Percentiles rank a stretch among this genome's conserved stretches.
These are phyloP conservation scores for Pseudocercospora musae DNA, from an alignment of 2,329 filamentous ascomycete species.

Conservation along the genomic window DNA sequence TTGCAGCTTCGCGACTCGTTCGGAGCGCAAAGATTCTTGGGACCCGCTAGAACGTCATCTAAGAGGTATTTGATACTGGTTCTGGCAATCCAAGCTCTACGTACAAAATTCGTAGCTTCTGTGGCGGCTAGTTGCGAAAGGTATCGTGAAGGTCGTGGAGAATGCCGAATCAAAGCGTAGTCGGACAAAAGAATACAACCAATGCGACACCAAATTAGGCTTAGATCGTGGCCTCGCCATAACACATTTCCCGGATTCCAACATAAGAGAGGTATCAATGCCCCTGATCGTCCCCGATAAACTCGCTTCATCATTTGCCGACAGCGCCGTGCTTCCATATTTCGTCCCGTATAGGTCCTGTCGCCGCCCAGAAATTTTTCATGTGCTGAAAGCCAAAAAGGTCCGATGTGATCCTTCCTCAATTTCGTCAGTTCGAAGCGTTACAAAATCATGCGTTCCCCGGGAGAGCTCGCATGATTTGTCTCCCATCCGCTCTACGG, in stretches of 20 bases:
- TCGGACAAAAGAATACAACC: slow-evolving; percentile 7
- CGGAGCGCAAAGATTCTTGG: neutral
- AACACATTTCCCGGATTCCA: neutral
- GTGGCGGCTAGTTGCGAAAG: slow-evolving; percentile 9
- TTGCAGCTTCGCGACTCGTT: neutral
- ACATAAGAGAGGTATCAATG: slow-evolving; percentile 10
- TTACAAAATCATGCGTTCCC: slow-evolving; percentile 8
- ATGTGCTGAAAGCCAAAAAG: slow-evolving; percentile 2
- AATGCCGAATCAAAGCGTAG: slow-evolving; percentile 14
- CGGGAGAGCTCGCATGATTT: slow-evolving; percentile 31
- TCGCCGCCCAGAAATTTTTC: slow-evolving; percentile 1
- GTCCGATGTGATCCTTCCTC: neutral
- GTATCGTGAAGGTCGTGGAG: slow-evolving; percentile 24
- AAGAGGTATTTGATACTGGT: slow-evolving; percentile 1
- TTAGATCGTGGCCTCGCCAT: slow-evolving; percentile 10
- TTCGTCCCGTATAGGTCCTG: slow-evolving; percentile 3
- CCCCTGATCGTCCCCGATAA: slow-evolving; percentile 3
- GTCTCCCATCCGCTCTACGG: slow-evolving; percentile 44
- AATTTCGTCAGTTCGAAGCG: neutral
- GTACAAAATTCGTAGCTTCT: slow-evolving; percentile 7
- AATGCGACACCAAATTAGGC: slow-evolving; percentile 16
- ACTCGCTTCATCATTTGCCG: slow-evolving; percentile 20
- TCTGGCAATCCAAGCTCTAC: slow-evolving; percentile 8
- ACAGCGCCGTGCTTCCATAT: slow-evolving; percentile 23
- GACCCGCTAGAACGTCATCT: slow-evolving; percentile 8